phyloP scores from a whole-genome alignment of 768 basidiomycete species.

The Phaeotremella skinneri region DNA sequence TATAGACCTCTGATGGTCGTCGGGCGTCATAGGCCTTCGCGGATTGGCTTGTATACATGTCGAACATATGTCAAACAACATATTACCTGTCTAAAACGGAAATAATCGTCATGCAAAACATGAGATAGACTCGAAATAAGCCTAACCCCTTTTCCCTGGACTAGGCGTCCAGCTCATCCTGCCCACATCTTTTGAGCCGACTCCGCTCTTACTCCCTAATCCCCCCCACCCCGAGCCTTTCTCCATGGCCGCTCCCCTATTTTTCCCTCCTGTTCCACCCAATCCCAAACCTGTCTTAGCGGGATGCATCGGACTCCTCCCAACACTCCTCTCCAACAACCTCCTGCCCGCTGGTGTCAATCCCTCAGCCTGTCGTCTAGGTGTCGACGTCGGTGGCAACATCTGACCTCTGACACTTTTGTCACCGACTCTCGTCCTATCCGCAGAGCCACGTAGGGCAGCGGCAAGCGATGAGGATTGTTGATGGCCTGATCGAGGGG shows the following conservation, averaged over 20 bases:
- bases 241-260: slow-evolving; percentile 42
- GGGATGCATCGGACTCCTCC: slow-evolving; percentile 25
- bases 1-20: too few species aligned
- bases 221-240: slow-evolving; percentile 30
- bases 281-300: slow-evolving; percentile 10
- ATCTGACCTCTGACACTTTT: slow-evolving; percentile 59
- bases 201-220: background rate
- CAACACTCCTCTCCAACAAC: slow-evolving; percentile 59
- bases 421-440: slow-evolving; percentile 40
- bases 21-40: too few species aligned
- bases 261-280: slow-evolving; percentile 26
- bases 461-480: slow-evolving; percentile 38
- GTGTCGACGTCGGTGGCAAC: slow-evolving; percentile 74
- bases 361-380: slow-evolving; percentile 68
- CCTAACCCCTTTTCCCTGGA: slow-evolving; percentile 1
- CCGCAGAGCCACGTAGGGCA: slow-evolving; percentile 52
- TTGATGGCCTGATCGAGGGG: slow-evolving; percentile 10
- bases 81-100: too few species aligned
- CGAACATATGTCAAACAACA: too few species aligned
- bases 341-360: slow-evolving; percentile 82
- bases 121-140: too few species aligned
- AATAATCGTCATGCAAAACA: too few species aligned
- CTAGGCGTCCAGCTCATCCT: slow-evolving; percentile 5
- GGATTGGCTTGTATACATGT: too few species aligned
- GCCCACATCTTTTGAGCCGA: background rate